A percentile compares a stretch with the other conserved stretches of the same genome.
These are phyloP conservation scores for Hemileccinum impolitum DNA, from an alignment of 768 basidiomycete genomes.

Conservation along the genomic window DNA sequence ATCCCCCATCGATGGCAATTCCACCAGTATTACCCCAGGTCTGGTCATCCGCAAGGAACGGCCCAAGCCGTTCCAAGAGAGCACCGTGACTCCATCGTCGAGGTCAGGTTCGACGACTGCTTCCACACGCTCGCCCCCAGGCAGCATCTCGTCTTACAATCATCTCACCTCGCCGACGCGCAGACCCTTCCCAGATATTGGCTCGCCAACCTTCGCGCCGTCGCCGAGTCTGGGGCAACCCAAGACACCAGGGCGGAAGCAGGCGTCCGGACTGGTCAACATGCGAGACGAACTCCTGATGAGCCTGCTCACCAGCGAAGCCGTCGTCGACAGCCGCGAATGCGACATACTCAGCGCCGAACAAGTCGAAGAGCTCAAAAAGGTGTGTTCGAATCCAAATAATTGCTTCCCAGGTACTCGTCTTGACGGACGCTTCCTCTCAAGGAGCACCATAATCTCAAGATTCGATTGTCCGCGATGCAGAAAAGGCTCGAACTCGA, in stretches of 20 bases:
- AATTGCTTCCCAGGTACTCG: slow-evolving; percentile 19
- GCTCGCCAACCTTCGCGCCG: slow-evolving; percentile 40
- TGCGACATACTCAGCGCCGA: slow-evolving; percentile 75
- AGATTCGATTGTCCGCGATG: slow-evolving; percentile 61
- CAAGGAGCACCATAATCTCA: slow-evolving; percentile 74
- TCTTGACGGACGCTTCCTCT: neutral
- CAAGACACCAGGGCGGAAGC: slow-evolving; percentile 42
- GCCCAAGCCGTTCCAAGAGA: slow-evolving; percentile 27
- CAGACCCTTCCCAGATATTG: slow-evolving; percentile 15
- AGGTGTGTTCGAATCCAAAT: slow-evolving; percentile 38
- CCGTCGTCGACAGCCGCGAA: slow-evolving; percentile 85
- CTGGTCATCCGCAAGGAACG: slow-evolving; percentile 55
- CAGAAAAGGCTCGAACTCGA: slow-evolving; percentile 76
- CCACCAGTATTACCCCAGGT: slow-evolving; percentile 25
- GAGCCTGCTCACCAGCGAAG: slow-evolving; percentile 89
- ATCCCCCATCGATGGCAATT: slow-evolving; percentile 24
- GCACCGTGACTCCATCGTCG: slow-evolving; percentile 18
- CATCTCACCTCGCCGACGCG: slow-evolving; percentile 21
- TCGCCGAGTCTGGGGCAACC: slow-evolving; percentile 31
- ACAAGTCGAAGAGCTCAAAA: slow-evolving; percentile 68
- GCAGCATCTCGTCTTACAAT: slow-evolving; percentile 24
- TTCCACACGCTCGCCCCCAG: slow-evolving; percentile 20
- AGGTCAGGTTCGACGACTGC: slow-evolving; percentile 22
- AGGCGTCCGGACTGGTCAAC: slow-evolving; percentile 44
- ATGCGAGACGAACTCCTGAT: slow-evolving; percentile 83